Conservation (phyloP, 768 basidiomycete genomes). For the Leccinum incarnatum region DNA sequence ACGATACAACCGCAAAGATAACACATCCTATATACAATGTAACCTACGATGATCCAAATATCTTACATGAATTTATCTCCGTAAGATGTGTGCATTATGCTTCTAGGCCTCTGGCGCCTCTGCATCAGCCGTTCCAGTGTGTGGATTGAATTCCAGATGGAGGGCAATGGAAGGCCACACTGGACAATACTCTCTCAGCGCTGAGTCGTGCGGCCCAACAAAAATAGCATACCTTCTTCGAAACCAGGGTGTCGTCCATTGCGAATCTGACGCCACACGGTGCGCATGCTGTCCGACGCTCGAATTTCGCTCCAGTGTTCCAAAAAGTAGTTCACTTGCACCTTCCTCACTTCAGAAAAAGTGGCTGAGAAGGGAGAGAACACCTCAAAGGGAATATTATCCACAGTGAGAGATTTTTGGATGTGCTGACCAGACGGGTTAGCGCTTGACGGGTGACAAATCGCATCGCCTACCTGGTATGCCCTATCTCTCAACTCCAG, state of each 20-base stretch:
- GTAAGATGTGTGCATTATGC: constrained; percentile 5
- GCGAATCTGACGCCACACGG: constrained; percentile 83
- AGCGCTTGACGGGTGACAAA: neutral
- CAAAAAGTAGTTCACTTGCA: constrained; percentile 77
- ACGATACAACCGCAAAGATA: neutral
- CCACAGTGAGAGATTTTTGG: constrained; percentile 65
- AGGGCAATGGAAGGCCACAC: constrained; percentile 70
- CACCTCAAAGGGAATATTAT: constrained; percentile 82
- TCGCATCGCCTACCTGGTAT: constrained; percentile 38
- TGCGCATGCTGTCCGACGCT: constrained; percentile 76
- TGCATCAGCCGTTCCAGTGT: constrained; percentile 24
- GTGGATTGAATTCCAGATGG: constrained; percentile 58
- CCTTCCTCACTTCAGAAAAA: constrained; percentile 79
- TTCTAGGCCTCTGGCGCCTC: constrained; percentile 17
- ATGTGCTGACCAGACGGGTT: constrained; percentile 54
- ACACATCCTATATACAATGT: constrained; percentile 5
- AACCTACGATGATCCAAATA: constrained; percentile 8
- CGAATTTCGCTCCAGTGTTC: constrained; percentile 82
- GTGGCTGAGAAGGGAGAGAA: constrained; percentile 83
- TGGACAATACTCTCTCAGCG: constrained; percentile 24
- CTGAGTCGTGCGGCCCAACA: neutral
- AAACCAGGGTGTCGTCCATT: constrained; percentile 83
- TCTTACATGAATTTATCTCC: constrained; percentile 4
- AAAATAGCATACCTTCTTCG: constrained; percentile 62
- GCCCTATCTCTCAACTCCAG: constrained; percentile 72